Base-by-base conservation (phyloP, 164 flowering plant genomes). In the Aristolochia californica region DNA sequence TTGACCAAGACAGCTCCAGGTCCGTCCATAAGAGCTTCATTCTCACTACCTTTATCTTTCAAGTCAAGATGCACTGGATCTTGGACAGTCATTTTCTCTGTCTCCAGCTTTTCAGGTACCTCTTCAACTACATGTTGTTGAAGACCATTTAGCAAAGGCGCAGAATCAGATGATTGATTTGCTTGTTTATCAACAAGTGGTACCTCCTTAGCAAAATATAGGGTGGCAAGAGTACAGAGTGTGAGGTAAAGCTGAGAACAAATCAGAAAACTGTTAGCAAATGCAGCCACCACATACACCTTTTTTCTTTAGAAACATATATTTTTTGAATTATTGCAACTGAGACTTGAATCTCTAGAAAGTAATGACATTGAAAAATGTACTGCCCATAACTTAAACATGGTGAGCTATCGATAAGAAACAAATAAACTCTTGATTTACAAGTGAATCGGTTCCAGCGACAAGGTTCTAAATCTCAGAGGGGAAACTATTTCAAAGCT, bases 1-100 rank as follows among this genome's bases (percentile, higher is more conserved):
- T 93, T 87, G 53, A 93, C 93, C 70, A 93, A 40, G 40, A 93
- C 99, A 27, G 99, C 90, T 43, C 95, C 90, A 70, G 97, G 96
- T 53, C 96, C 83, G 72, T 93, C 88, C 64, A 9, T 75, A 55
- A 75, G 78, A 48, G 48, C 74, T 55, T 76, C 82, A 63, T 60
- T 74, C 51, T 70, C 66, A 62, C 75, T 70, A 30, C 73, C 78
- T 60, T 68, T 74, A 64, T 8, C 65, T 47, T 69, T 67, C 5
- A 63, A 40, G 20, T 58, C 70, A 13, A 30, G 59, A 57, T 64
- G 70, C 30, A 58, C 69, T 26, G 52, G 44, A 66, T 56, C 60
- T 50, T 57, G 61, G 55, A 68, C 66, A 53, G 8, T 59, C 48
- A 57, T 63, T 55, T 57, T 34, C 48, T 40, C 70, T 44, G 13